phyloP scores from a whole-genome alignment of 305 asterid genomes.

The Fraxinus dipetala region DNA sequence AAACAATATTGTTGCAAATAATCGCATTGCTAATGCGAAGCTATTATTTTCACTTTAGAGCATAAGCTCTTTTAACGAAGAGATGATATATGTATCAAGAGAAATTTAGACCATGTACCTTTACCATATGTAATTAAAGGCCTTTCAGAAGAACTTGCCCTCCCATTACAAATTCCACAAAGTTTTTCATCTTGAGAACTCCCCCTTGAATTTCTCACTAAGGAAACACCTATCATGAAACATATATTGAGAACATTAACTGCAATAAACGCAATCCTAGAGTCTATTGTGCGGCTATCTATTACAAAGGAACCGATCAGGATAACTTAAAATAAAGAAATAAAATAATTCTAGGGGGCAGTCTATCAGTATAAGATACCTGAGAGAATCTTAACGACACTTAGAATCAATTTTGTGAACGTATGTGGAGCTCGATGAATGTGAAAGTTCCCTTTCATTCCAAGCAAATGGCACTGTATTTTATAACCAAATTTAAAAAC shows the following conservation, averaged over 20 bases:
- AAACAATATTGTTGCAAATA: background rate
- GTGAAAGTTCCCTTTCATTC: slow-evolving; percentile 68
- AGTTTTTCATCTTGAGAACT: slow-evolving; percentile 34
- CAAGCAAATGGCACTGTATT: slow-evolving; percentile 84
- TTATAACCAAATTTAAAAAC: slow-evolving; percentile 18
- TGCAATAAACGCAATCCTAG: slow-evolving; percentile 6
- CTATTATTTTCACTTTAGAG: background rate
- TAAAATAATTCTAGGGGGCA: background rate
- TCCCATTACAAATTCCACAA: slow-evolving; percentile 31
- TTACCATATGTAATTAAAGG: slow-evolving; percentile 21
- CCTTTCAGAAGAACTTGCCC: slow-evolving; percentile 21
- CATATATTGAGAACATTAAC: slow-evolving; percentile 12
- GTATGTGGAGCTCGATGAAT: slow-evolving; percentile 63
- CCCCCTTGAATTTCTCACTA: slow-evolving; percentile 33
- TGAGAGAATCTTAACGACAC: slow-evolving; percentile 75
- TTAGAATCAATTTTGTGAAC: slow-evolving; percentile 72
- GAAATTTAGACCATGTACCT: slow-evolving; percentile 19
- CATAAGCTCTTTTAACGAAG: background rate
- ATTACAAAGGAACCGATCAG: background rate
- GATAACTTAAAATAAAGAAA: background rate
- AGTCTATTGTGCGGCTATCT: background rate
- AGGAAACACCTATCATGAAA: slow-evolving; percentile 44
- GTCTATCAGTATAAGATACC: slow-evolving; percentile 41
- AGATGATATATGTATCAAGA: background rate
- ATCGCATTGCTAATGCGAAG: background rate